A percentile compares a stretch with the other conserved stretches of the same genome.
Evolutionary conservation across 345 rosid genomes (phyloP).

Genomic region (Trapa incisa): DNA sequence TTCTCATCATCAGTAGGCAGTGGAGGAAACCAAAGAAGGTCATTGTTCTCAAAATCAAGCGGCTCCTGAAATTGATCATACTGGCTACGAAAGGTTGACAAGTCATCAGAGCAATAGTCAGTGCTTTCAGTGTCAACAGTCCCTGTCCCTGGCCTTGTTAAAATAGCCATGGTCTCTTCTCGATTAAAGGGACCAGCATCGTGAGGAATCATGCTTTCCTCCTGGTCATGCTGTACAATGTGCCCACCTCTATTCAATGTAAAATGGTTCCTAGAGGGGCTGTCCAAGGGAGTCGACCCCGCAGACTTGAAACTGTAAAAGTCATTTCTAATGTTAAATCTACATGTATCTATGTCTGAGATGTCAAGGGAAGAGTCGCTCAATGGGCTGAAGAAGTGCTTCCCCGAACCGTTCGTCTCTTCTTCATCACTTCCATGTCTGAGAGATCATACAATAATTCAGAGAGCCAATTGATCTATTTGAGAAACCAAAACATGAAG

Average conservation of each 20-base stretch:
- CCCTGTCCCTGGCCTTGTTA: conserved; percentile 35
- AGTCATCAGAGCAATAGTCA: conserved; percentile 34
- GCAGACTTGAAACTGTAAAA: conserved; percentile 53
- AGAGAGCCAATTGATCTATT: neutral
- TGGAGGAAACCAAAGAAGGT: conserved; percentile 86
- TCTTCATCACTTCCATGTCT: conserved; percentile 71
- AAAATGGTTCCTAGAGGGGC: conserved; percentile 85
- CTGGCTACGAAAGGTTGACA: conserved; percentile 22
- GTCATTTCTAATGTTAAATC: conserved; percentile 74
- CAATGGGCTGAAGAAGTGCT: conserved; percentile 47
- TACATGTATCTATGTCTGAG: conserved; percentile 67
- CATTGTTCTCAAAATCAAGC: conserved; percentile 80
- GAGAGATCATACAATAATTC: neutral
- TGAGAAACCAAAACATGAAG: neutral
- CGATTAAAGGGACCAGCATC: conserved; percentile 37
- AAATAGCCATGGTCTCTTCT: conserved; percentile 33
- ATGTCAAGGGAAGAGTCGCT: conserved; percentile 52
- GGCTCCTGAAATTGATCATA: conserved; percentile 31
- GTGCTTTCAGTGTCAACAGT: conserved; percentile 36
- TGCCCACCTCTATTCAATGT: conserved; percentile 59
- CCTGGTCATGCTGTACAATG: conserved; percentile 59
- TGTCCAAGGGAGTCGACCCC: conserved; percentile 73
- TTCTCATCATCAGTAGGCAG: conserved; percentile 79
- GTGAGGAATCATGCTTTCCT: conserved; percentile 40
- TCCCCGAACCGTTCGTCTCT: conserved; percentile 42